Percentiles rank a stretch among this genome's conserved stretches.
phyloP scores from a whole-genome alignment of 2,329 filamentous ascomycete species.

The Diplodia intermedia region DNA sequence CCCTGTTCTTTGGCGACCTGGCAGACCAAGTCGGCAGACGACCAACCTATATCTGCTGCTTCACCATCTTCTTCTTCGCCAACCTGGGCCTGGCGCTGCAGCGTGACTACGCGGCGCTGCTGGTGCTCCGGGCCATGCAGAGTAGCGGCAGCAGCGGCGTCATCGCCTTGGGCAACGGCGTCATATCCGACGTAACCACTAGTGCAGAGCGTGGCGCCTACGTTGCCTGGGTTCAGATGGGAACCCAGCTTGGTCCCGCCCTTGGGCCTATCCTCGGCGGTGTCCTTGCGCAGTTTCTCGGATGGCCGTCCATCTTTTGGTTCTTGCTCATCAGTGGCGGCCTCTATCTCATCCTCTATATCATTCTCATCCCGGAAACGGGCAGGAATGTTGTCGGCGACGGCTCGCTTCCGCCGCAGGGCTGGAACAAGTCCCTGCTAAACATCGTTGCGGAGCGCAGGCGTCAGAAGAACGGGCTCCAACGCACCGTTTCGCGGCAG shows the following conservation, averaged over 20 bases:
- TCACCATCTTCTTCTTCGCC: conserved; percentile 46
- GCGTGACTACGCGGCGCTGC: conserved; percentile 53
- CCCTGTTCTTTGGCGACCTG: conserved; percentile 56
- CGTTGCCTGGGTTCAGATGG: conserved; percentile 70
- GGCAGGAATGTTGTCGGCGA: conserved; percentile 53
- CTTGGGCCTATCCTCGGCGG: conserved; percentile 70
- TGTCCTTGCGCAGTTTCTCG: conserved; percentile 56
- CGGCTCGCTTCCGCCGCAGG: conserved; percentile 42
- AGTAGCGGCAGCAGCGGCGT: conserved; percentile 71
- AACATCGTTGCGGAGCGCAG: conserved; percentile 20
- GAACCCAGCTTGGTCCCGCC: conserved; percentile 57
- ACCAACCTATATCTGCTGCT: conserved; percentile 57
- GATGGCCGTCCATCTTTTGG: conserved; percentile 54
- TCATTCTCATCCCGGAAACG: conserved; percentile 48
- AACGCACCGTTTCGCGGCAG: conserved; percentile 33
- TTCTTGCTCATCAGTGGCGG: conserved; percentile 46
- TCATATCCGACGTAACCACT: conserved; percentile 74
- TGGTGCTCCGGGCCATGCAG: conserved; percentile 68
- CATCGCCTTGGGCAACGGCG: conserved; percentile 72
- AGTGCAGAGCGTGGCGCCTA: conserved; percentile 74
- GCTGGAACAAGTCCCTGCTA: conserved; percentile 28
- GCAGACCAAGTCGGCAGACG: conserved; percentile 56
- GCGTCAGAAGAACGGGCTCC: conserved; percentile 29
- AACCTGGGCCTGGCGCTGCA: conserved; percentile 47
- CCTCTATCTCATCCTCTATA: conserved; percentile 38